Conservation (phyloP, 2,329 filamentous ascomycete genomes). For the Aspergillus ustus region DNA sequence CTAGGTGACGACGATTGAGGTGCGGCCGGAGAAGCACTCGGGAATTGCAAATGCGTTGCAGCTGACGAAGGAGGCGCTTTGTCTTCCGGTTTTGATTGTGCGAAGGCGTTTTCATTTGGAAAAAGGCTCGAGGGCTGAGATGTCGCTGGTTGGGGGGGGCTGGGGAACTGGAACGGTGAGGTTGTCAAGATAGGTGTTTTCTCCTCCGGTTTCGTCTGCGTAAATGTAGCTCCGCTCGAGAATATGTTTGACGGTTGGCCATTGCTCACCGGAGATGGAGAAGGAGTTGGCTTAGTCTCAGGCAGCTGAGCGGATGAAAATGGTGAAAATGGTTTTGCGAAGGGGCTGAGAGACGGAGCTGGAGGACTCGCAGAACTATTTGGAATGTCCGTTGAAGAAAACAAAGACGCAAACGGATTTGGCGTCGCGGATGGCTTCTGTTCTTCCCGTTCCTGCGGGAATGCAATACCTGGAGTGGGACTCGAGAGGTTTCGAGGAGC, state of each 20-base stretch:
- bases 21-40: neutral
- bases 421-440: conserved; percentile 21
- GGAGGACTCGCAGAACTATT: neutral
- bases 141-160: neutral
- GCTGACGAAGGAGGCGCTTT: neutral
- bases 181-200: neutral
- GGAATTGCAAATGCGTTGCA: conserved; percentile 12
- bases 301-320: conserved; percentile 7
- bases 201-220: conserved; percentile 1
- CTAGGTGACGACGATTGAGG: conserved; percentile 6
- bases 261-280: neutral
- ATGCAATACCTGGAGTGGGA: neutral
- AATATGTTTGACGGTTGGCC: conserved; percentile 4
- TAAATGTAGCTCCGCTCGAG: neutral
- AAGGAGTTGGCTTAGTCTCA: neutral
- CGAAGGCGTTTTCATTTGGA: neutral
- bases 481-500: neutral
- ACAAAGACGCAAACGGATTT: conserved; percentile 13
- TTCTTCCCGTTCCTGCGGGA: conserved; percentile 6
- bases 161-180: conserved; percentile 14
- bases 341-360: conserved; percentile 18
- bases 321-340: conserved; percentile 15
- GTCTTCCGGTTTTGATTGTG: conserved; percentile 1
- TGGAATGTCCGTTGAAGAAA: neutral
- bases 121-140: neutral